These are phyloP conservation scores for Lactifluus pinguis DNA, from an alignment of 768 basidiomycete species.

Conservation along the genomic window DNA sequence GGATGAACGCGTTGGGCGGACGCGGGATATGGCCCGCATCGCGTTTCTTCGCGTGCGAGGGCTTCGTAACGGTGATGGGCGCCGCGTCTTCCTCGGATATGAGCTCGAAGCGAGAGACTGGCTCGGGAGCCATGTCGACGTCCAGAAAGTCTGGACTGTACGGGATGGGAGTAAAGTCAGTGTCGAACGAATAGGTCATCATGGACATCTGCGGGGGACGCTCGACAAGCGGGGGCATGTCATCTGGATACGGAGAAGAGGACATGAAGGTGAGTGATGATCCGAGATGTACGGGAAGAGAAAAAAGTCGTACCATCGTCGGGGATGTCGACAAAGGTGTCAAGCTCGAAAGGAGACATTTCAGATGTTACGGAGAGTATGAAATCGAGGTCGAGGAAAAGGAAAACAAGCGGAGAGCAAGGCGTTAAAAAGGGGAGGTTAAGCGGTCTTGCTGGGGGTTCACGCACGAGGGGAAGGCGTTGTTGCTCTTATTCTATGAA, in stretches of 20 bases:
- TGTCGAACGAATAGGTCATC: slow-evolving; percentile 53
- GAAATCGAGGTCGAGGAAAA: slow-evolving; percentile 2
- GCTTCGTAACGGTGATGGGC: slow-evolving; percentile 24
- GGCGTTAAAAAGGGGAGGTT: slow-evolving; percentile 15
- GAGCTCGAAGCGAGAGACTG: slow-evolving; percentile 26
- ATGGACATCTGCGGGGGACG: slow-evolving; percentile 41
- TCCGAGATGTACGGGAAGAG: neutral
- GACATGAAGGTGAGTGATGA: neutral
- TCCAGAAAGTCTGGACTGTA: slow-evolving; percentile 26
- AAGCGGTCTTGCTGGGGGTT: slow-evolving; percentile 3
- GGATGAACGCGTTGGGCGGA: slow-evolving; percentile 79
- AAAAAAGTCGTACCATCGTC: slow-evolving; percentile 10
- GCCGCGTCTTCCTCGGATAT: slow-evolving; percentile 19
- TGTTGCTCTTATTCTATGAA: slow-evolving; percentile 13
- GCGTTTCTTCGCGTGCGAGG: slow-evolving; percentile 51
- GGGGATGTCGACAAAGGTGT: slow-evolving; percentile 4
- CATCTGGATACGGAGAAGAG: slow-evolving; percentile 18
- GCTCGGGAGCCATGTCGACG: slow-evolving; percentile 26
- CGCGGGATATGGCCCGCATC: slow-evolving; percentile 72
- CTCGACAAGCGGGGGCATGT: slow-evolving; percentile 38
- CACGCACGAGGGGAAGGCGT: slow-evolving; percentile 17
- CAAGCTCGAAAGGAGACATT: slow-evolving; percentile 11
- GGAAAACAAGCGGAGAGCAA: neutral
- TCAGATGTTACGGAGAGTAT: neutral
- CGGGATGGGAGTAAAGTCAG: slow-evolving; percentile 48